Evolutionary conservation across 352 stramenopile genomes (phyloP), one percentile per base, ranked within the genome.

Genomic region (Globisporangium heterothallicum): DNA sequence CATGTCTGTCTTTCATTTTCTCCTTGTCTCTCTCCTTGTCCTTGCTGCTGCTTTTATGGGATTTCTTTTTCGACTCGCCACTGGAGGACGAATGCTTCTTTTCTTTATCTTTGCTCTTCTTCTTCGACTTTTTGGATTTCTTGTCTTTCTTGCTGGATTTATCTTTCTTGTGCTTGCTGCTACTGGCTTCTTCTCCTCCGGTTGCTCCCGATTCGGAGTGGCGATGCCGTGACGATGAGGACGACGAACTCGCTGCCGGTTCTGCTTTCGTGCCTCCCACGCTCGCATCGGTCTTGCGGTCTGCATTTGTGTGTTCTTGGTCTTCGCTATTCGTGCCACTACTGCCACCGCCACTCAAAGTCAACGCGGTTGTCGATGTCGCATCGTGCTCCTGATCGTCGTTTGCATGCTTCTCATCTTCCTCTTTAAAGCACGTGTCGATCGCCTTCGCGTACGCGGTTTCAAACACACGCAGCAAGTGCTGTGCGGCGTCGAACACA

Each of bases 381-480:
- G 22, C 19, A 5, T n/a, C 42, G 19, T 26, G 36, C 18, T 58
- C 24, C 45, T 40, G n/a, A 12, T 56, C 43, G 29, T 51, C 22
- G 22, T 53, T 9, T 16, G 18, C 34, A 8, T 49, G 47, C 29
- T 58, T 49, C 3, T 55, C 47, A 19, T 40, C 53, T 30, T 46
- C 42, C 24, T 62, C 56, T 6, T 55, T 53, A 36, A 88, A 77
- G 18, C 85, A 72, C 34, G 62, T 84, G 27, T 88, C 79, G 34
- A 85, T 77, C 18, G 75, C 48, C 58, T 90, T 91, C 8, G 74
- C 62, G 61, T 92, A 94, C 13, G 79, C 80, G 6, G 71, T 92
- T 58, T 94, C 83, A 46, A 94, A 94, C 9, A 90, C 78, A 1
- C 77, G 63, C 53, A 89, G 53, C n/a, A 92, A 44, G 51, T 92